Evolutionary conservation across 176 grass and related monocot genomes (phyloP).

Genomic region (Musa troglodytarum): DNA sequence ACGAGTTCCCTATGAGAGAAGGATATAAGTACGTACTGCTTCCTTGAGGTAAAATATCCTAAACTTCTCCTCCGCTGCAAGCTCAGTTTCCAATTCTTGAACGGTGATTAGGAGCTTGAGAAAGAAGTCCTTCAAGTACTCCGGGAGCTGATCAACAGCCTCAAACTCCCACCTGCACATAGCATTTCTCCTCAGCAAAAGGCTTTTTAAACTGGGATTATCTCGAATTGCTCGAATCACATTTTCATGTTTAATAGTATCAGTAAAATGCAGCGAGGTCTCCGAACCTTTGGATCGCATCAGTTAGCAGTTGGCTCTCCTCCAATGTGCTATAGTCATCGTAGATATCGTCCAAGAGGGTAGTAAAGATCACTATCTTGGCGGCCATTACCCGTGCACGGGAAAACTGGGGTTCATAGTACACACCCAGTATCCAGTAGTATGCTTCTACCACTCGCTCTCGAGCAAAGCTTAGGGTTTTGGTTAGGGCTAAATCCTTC

Average conservation of each 20-base stretch:
- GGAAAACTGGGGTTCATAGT: conserved; percentile 20
- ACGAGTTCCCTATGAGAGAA: too few species aligned
- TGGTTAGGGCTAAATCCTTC: background rate
- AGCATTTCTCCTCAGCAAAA: background rate
- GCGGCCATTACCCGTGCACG: conserved; percentile 19
- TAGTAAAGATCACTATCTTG: conserved; percentile 8
- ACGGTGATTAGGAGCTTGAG: too few species aligned
- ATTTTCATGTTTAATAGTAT: too few species aligned
- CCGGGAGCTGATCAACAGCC: too few species aligned
- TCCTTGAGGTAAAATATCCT: too few species aligned
- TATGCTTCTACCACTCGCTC: conserved; percentile 22
- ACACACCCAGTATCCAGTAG: conserved; percentile 24
- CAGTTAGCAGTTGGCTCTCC: conserved; percentile 12
- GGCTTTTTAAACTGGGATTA: background rate
- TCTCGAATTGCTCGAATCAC: background rate
- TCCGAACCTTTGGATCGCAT: conserved; percentile 24
- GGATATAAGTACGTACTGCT: too few species aligned
- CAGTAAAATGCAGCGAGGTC: too few species aligned
- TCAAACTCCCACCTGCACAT: too few species aligned
- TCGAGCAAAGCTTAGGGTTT: conserved; percentile 4
- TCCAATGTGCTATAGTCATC: conserved; percentile 20
- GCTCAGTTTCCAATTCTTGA: too few species aligned
- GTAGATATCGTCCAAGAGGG: conserved; percentile 25
- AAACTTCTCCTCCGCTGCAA: too few species aligned
- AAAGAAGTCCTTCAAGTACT: too few species aligned